A percentile compares a stretch with the other conserved stretches of the same genome.
These are phyloP conservation scores for Backusella macrospora DNA, from an alignment of 192 early-diverging fungal genomes.

Conservation along the genomic window DNA sequence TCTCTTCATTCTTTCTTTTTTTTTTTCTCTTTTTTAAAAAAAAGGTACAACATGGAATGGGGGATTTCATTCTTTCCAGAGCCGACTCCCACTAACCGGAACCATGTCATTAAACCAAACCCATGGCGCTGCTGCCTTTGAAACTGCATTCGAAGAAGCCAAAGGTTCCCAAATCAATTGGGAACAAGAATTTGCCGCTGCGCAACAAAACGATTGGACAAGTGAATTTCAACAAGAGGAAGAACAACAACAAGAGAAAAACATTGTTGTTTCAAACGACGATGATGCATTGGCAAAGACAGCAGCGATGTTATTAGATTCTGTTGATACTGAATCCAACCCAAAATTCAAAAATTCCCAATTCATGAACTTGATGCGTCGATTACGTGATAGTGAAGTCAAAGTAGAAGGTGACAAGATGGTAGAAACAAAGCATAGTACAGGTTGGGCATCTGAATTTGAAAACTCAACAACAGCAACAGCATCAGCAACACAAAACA, in stretches of 20 bases:
- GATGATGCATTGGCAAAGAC: conserved; percentile 79
- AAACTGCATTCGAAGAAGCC: conserved; percentile 66
- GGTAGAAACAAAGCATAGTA: conserved; percentile 53
- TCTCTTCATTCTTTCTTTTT: no score
- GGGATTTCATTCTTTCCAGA: no score
- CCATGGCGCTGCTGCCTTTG: conserved; percentile 67
- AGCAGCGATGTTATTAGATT: conserved; percentile 80
- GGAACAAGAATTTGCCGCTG: conserved; percentile 63
- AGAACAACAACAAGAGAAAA: conserved; percentile 34
- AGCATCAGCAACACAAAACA: background rate
- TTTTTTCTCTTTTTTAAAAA: no score
- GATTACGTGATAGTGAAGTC: conserved; percentile 87
- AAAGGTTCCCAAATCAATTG: conserved; percentile 54
- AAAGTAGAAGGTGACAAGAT: conserved; percentile 89
- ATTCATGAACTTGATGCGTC: conserved; percentile 91
- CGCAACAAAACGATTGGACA: conserved; percentile 47
- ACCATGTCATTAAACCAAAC: background rate
- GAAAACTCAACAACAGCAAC: background rate
- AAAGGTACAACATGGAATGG: no score
- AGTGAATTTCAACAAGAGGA: conserved; percentile 51
- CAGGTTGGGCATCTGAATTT: conserved; percentile 43
- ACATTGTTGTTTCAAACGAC: conserved; percentile 35
- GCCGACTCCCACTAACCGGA: background rate
- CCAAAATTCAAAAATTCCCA: conserved; percentile 93
- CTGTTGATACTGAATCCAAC: conserved; percentile 73